phyloP scores from a whole-genome alignment of 2,329 filamentous ascomycete genomes.

The Macroventuria anomochaeta region DNA sequence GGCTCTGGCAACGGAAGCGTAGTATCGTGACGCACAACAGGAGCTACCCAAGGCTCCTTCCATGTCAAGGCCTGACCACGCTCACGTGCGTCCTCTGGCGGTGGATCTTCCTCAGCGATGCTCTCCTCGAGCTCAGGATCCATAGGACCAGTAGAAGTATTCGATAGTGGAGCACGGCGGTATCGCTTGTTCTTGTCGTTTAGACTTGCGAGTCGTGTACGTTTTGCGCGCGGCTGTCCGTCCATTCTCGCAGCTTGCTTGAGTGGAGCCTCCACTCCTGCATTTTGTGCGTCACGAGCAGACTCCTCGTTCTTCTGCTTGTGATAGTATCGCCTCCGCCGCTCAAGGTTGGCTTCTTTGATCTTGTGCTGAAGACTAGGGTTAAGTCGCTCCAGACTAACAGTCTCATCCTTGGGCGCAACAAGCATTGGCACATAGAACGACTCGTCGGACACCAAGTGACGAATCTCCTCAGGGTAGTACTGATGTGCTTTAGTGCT shows the following conservation, averaged over 20 bases:
- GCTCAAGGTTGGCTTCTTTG: slow-evolving; percentile 23
- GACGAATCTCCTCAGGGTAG: slow-evolving; percentile 40
- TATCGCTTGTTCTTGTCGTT: slow-evolving; percentile 34
- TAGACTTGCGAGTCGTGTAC: slow-evolving; percentile 35
- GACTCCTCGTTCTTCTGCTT: slow-evolving; percentile 28
- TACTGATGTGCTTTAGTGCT: slow-evolving; percentile 40
- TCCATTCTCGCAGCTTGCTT: slow-evolving; percentile 12
- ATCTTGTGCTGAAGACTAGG: slow-evolving; percentile 31
- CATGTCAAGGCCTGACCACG: neutral
- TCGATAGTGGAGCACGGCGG: slow-evolving; percentile 22
- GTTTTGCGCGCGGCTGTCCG: slow-evolving; percentile 22
- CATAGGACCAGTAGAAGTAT: neutral
- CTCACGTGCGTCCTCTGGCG: neutral
- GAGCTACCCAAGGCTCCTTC: slow-evolving; percentile 1
- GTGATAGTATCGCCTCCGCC: slow-evolving; percentile 21
- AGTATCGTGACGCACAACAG: neutral
- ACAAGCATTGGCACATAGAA: slow-evolving; percentile 25
- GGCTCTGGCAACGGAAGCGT: neutral
- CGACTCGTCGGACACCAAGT: slow-evolving; percentile 33
- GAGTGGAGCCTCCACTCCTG: slow-evolving; percentile 24
- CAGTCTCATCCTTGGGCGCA: slow-evolving; percentile 38
- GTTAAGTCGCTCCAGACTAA: slow-evolving; percentile 32
- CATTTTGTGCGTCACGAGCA: slow-evolving; percentile 30
- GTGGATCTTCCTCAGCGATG: slow-evolving; percentile 5
- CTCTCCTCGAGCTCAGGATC: slow-evolving; percentile 21